Conservation (phyloP, 345 rosid genomes). For the Eucalyptus marginata region DNA sequence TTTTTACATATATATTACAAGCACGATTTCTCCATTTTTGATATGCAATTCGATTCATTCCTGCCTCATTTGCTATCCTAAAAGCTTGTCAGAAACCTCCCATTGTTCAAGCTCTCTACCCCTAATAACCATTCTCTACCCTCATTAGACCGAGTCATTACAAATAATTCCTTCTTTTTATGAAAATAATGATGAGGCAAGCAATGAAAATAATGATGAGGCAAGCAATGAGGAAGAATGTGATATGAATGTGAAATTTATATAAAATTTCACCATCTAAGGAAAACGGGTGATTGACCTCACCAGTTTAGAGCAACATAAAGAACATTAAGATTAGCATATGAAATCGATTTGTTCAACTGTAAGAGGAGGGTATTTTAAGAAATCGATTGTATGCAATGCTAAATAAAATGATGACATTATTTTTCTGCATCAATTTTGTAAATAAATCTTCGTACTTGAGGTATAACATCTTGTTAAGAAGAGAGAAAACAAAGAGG, state of each 20-base stretch:
- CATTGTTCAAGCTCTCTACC: background rate
- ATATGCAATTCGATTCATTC: background rate
- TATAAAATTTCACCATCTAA: background rate
- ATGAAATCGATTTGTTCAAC: background rate
- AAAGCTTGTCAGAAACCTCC: background rate
- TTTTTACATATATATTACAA: background rate
- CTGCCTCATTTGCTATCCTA: accelerated
- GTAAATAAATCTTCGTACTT: background rate
- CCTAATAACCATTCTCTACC: accelerated
- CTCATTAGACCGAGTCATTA: background rate
- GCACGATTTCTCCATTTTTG: background rate
- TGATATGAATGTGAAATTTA: too few species aligned
- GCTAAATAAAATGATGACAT: background rate
- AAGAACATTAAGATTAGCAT: background rate
- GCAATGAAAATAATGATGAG: too few species aligned
- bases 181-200: background rate
- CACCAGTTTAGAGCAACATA: background rate
- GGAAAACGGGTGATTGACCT: background rate
- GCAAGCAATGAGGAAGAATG: background rate
- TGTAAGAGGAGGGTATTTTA: too few species aligned
- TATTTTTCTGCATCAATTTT: background rate
- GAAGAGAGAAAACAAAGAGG: too few species aligned
- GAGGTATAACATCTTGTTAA: too few species aligned
- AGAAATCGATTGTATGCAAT: background rate
- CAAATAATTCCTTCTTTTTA: background rate